A percentile compares a stretch with the other conserved stretches of the same genome.
These are phyloP conservation scores for Pythium vanterpoolii DNA, from an alignment of 352 stramenopile species.

Conservation along the genomic window DNA sequence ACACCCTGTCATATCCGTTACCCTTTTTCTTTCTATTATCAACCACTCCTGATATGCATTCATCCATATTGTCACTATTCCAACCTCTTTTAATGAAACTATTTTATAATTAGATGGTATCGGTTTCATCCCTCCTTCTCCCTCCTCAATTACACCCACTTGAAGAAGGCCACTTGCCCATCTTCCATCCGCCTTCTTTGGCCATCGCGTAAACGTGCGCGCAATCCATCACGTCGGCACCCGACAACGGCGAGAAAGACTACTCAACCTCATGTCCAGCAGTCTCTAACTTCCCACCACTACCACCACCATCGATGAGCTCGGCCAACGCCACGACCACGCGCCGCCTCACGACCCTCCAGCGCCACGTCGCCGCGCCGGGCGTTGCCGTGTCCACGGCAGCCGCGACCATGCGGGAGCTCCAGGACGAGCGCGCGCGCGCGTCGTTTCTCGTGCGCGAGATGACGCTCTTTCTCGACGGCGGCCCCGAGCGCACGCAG, in stretches of 20 bases:
- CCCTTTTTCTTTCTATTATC: neutral
- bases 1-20: neutral
- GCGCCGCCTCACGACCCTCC: conserved; percentile 47
- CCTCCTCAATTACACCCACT: neutral
- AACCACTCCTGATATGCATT: no score
- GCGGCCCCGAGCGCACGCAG: conserved; percentile 36
- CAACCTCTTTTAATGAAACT: neutral
- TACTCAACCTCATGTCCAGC: no score
- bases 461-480: conserved; percentile 65
- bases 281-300: neutral
- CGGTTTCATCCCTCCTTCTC: neutral
- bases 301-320: neutral
- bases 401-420: conserved; percentile 36
- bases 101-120: neutral
- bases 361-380: conserved; percentile 38
- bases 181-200: neutral
- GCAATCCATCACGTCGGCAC: neutral
- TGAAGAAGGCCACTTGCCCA: neutral
- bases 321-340: conserved; percentile 2
- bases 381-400: conserved; percentile 42
- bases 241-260: no score
- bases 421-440: conserved; percentile 41
- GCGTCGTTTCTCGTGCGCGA: conserved; percentile 47
- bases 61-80: neutral
- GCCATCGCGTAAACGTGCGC: neutral